A percentile compares a stretch with the other conserved stretches of the same genome.
Evolutionary conservation across 805 yeast species (phyloP).

Genomic region (Nakazawaea ernobii): DNA sequence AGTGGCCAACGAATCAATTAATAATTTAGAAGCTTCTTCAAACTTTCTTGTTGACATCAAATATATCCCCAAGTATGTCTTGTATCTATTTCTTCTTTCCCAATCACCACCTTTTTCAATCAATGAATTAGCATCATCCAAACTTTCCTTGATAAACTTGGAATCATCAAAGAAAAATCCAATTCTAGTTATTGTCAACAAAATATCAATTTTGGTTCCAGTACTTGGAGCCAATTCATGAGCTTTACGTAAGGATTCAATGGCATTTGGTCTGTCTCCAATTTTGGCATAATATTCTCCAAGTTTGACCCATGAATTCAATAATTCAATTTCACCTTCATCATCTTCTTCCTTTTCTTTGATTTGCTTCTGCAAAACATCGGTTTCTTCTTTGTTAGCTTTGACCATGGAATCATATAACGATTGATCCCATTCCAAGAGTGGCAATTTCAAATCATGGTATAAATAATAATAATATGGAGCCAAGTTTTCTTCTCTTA

Average conservation of each 20-base stretch:
- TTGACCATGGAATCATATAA: conserved; percentile 45
- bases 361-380: conserved; percentile 47
- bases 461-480: conserved; percentile 75
- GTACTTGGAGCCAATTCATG: conserved; percentile 76
- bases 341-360: conserved; percentile 56
- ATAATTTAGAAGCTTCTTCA: conserved; percentile 73
- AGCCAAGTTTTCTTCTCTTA: conserved; percentile 62
- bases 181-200: conserved; percentile 74
- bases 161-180: conserved; percentile 89
- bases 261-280: conserved; percentile 74
- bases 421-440: conserved; percentile 53
- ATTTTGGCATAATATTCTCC: conserved; percentile 86
- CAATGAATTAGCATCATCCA: conserved; percentile 65
- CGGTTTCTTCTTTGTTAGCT: conserved; percentile 52
- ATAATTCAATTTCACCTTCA: conserved; percentile 82
- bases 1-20: conserved; percentile 90
- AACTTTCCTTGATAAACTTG: conserved; percentile 57
- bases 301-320: conserved; percentile 68
- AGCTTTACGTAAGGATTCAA: conserved; percentile 62
- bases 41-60: conserved; percentile 81
- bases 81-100: conserved; percentile 95
- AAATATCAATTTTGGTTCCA: conserved; percentile 85
- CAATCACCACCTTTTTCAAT: conserved; percentile 98
- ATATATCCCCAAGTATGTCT: conserved; percentile 85
- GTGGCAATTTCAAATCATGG: conserved; percentile 33